Conservation (phyloP, 305 asterid genomes). For the Coffea humblotiana region DNA sequence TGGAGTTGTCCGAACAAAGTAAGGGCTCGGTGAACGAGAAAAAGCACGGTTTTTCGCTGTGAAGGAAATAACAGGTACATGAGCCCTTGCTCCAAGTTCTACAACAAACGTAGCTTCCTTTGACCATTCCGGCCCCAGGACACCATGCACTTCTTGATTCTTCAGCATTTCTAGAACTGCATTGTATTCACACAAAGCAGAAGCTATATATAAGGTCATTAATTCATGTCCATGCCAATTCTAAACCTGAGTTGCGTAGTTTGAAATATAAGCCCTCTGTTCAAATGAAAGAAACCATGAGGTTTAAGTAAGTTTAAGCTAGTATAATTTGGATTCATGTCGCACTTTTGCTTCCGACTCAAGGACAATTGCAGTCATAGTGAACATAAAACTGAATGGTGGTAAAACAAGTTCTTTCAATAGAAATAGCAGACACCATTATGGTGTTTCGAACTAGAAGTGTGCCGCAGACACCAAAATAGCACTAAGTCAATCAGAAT, state of each 20-base stretch:
- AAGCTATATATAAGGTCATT: background rate
- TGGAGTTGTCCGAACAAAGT: constrained; percentile 35
- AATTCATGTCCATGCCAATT: background rate
- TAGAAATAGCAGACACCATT: background rate
- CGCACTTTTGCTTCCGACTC: background rate
- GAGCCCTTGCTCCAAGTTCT: constrained; percentile 32
- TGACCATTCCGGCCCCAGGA: constrained; percentile 37
- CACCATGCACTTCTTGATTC: constrained; percentile 32
- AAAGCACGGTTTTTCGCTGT: constrained; percentile 33
- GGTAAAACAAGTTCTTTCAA: background rate
- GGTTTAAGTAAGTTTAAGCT: background rate
- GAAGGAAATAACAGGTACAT: constrained; percentile 43
- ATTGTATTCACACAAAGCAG: background rate
- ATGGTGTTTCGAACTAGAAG: background rate
- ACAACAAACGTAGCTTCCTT: constrained; percentile 26
- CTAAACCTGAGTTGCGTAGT: background rate
- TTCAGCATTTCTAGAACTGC: constrained; percentile 41
- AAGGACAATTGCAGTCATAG: background rate
- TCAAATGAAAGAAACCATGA: background rate
- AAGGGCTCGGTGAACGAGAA: constrained; percentile 17
- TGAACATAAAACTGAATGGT: background rate
- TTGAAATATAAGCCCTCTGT: background rate
- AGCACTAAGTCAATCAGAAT: background rate
- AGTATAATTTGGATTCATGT: background rate
- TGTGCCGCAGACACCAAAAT: background rate